phyloP scores from a whole-genome alignment of 768 basidiomycete species.

The Russula abietina region DNA sequence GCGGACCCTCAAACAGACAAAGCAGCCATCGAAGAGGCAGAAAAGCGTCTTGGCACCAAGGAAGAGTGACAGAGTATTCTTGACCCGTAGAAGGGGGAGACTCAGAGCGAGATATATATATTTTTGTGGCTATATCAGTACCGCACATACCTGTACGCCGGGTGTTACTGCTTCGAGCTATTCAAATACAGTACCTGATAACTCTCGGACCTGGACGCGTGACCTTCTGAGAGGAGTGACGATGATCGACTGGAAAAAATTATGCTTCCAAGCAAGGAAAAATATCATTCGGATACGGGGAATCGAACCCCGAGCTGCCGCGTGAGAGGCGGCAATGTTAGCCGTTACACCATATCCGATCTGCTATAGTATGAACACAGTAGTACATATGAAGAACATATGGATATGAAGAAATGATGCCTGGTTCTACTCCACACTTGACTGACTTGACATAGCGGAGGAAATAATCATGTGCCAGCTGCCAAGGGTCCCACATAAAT shows the following conservation, averaged over 20 bases:
- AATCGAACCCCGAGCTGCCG: slow-evolving; percentile 41
- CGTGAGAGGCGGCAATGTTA: slow-evolving; percentile 38
- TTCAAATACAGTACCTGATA: not conserved
- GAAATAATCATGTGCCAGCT: not conserved
- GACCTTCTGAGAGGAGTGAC: not conserved
- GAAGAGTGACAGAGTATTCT: slow-evolving; percentile 34
- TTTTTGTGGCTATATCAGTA: slow-evolving; percentile 12
- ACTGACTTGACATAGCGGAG: no score
- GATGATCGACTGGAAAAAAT: not conserved
- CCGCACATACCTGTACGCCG: slow-evolving; percentile 3
- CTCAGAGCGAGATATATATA: slow-evolving; percentile 18
- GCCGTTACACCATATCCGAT: slow-evolving; percentile 37
- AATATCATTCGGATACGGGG: slow-evolving; percentile 34
- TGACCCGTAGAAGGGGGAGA: not conserved
- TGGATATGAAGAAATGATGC: no score
- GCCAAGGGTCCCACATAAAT: not conserved
- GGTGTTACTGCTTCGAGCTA: not conserved
- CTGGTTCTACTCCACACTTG: no score
- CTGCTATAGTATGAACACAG: not conserved
- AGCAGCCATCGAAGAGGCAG: slow-evolving; percentile 81
- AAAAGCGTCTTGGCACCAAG: slow-evolving; percentile 77
- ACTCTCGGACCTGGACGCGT: not conserved
- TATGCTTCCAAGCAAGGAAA: not conserved
- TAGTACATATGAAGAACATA: no score
- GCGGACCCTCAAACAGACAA: slow-evolving; percentile 80